Evolutionary conservation across 352 stramenopile genomes (phyloP).

Genomic region (Globisporangium canariense): DNA sequence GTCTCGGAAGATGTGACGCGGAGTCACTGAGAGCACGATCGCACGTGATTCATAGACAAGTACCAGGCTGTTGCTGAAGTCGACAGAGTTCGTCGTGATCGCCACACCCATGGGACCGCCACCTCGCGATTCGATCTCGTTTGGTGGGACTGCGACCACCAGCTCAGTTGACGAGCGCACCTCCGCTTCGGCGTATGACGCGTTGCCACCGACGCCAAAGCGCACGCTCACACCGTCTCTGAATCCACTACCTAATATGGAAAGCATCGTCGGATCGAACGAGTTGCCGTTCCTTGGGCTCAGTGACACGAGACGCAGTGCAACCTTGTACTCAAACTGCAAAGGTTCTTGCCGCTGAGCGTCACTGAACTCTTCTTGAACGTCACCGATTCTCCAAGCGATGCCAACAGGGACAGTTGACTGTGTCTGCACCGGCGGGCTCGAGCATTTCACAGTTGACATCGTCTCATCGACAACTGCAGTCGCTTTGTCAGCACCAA

Average conservation of each 20-base stretch:
- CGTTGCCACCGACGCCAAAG: constrained; percentile 20
- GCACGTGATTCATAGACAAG: constrained; percentile 31
- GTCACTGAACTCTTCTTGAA: constrained; percentile 20
- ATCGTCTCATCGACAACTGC: constrained; percentile 17
- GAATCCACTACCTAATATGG: constrained; percentile 26
- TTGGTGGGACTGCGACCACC: constrained; percentile 19
- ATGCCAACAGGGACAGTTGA: constrained; percentile 19
- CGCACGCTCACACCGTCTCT: constrained; percentile 21
- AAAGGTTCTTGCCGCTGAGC: constrained; percentile 7
- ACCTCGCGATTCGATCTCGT: constrained; percentile 3
- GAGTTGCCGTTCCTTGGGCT: constrained; percentile 19
- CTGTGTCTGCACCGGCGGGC: constrained; percentile 11
- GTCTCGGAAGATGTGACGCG: constrained; percentile 19
- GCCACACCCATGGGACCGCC: constrained; percentile 24
- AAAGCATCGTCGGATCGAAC: constrained; percentile 24
- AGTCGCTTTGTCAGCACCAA: constrained; percentile 26
- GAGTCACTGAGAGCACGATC: constrained; percentile 26
- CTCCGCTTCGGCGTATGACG: constrained; percentile 10
- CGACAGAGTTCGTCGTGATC: constrained; percentile 26
- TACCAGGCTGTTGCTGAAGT: constrained; percentile 32
- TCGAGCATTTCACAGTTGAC: constrained; percentile 20
- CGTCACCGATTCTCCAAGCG: constrained; percentile 22
- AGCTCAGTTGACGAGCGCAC: constrained; percentile 21
- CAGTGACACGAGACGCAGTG: constrained; percentile 20
- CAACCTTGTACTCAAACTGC: constrained; percentile 26